These are phyloP conservation scores for Salix exigua DNA, from an alignment of 345 rosid species.

Conservation along the genomic window DNA sequence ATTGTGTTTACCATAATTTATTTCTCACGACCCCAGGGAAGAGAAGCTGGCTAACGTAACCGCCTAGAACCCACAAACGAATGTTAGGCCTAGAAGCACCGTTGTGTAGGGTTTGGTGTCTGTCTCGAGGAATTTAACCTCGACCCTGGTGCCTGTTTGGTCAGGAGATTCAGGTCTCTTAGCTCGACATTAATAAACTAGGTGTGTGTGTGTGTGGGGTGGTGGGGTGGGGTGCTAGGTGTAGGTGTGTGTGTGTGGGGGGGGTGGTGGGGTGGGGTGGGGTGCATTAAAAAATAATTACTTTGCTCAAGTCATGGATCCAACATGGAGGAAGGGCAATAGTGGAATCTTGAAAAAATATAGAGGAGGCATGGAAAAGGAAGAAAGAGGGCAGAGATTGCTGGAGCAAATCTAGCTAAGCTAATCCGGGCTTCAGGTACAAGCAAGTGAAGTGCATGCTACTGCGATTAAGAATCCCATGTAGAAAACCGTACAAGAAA, in stretches of 20 bases:
- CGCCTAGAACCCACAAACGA: constrained; percentile 21
- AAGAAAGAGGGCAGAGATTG: constrained; percentile 21
- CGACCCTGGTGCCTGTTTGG: constrained; percentile 28
- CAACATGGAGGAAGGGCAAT: neutral
- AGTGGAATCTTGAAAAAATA: neutral
- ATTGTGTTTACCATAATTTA: neutral
- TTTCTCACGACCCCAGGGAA: neutral
- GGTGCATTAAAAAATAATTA: no score
- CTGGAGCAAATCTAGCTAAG: constrained; percentile 41
- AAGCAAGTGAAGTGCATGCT: neutral
- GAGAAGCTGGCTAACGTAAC: neutral
- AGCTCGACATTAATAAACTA: neutral
- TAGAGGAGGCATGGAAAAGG: constrained; percentile 8
- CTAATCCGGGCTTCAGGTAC: constrained; percentile 18
- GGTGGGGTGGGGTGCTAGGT: no score
- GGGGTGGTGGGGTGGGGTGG: no score
- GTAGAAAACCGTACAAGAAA: neutral
- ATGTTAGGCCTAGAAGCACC: constrained; percentile 26
- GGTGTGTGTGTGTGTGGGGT: no score
- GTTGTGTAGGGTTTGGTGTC: constrained; percentile 23
- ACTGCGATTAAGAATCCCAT: neutral
- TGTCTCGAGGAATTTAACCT: constrained; percentile 44
- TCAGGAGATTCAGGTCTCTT: constrained; percentile 4
- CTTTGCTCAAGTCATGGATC: neutral
- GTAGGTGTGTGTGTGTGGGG: no score